Evolutionary conservation across 257 asterid species (phyloP).

Genomic region (Fraxinus cuspidata): DNA sequence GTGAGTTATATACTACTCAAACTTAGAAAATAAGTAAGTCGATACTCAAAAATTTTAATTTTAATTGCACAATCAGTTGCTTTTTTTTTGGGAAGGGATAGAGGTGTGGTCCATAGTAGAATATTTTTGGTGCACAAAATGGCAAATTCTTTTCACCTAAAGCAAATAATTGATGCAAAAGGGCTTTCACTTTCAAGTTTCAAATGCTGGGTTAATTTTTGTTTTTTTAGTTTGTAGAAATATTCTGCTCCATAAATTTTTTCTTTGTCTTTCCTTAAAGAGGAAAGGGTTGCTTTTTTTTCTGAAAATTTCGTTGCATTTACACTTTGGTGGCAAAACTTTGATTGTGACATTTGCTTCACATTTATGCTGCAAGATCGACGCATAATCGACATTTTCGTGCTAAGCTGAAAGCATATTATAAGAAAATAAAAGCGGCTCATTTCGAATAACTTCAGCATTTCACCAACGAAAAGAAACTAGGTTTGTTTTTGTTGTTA

Average conservation of each 20-base stretch:
- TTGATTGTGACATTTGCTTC: conserved; percentile 4
- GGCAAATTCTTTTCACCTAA: background rate
- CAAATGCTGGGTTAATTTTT: background rate
- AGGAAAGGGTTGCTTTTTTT: background rate
- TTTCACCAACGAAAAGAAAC: too few relatives aligned
- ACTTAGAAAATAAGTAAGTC: background rate
- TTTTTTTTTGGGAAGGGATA: background rate
- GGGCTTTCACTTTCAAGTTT: background rate
- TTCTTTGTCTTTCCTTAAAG: background rate
- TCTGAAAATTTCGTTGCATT: conserved; percentile 2
- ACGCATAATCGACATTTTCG: background rate
- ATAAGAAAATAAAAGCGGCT: too few relatives aligned
- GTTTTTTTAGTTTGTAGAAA: background rate
- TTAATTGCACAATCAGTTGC: background rate
- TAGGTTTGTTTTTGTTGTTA: too few relatives aligned
- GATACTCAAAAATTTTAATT: background rate
- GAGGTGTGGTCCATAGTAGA: background rate
- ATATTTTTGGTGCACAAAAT: background rate
- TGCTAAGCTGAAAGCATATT: too few relatives aligned
- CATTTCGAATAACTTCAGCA: too few relatives aligned
- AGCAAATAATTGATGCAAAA: background rate
- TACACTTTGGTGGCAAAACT: background rate
- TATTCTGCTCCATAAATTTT: background rate
- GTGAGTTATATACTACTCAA: background rate
- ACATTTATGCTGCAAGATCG: background rate